These are phyloP conservation scores for Phytophthora capsici DNA, from an alignment of 352 stramenopile species.

Conservation along the genomic window DNA sequence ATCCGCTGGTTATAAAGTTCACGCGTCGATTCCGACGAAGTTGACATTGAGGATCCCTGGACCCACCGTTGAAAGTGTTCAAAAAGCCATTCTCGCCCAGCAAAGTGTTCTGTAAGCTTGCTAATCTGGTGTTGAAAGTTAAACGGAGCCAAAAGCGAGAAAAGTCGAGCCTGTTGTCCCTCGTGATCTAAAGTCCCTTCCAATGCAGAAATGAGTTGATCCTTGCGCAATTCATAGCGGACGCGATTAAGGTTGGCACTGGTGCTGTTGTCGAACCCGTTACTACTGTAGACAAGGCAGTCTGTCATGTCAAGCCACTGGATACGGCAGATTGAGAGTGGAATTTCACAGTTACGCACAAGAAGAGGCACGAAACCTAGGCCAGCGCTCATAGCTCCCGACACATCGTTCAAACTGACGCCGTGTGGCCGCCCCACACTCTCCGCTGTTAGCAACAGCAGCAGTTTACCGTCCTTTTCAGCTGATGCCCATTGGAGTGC, in stretches of 20 bases:
- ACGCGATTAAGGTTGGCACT: constrained; percentile 49
- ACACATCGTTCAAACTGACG: constrained; percentile 78
- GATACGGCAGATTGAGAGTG: constrained; percentile 81
- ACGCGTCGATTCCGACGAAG: constrained; percentile 1
- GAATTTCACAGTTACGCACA: constrained; percentile 77
- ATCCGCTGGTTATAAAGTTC: constrained; percentile 41
- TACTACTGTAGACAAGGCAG: constrained; percentile 56
- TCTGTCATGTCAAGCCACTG: constrained; percentile 84
- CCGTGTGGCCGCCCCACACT: constrained; percentile 71
- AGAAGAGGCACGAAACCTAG: constrained; percentile 79
- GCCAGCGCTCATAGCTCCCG: constrained; percentile 67
- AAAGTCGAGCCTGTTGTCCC: constrained; percentile 70
- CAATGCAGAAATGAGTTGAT: constrained; percentile 64
- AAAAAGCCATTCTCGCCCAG: constrained; percentile 72
- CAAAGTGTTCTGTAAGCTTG: constrained; percentile 68
- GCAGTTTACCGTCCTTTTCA: constrained; percentile 70
- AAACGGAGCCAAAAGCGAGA: constrained; percentile 68
- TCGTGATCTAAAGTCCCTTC: constrained; percentile 75
- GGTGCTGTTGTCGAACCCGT: neutral
- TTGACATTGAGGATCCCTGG: constrained; percentile 17
- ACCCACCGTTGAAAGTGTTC: constrained; percentile 57
- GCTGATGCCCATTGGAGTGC: constrained; percentile 63
- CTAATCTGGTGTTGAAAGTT: constrained; percentile 81
- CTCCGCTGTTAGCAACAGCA: constrained; percentile 73
- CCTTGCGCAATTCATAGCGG: constrained; percentile 55